Conservation (phyloP, 2,329 filamentous ascomycete species). For the Stachybotrys chlorohalonatus region DNA sequence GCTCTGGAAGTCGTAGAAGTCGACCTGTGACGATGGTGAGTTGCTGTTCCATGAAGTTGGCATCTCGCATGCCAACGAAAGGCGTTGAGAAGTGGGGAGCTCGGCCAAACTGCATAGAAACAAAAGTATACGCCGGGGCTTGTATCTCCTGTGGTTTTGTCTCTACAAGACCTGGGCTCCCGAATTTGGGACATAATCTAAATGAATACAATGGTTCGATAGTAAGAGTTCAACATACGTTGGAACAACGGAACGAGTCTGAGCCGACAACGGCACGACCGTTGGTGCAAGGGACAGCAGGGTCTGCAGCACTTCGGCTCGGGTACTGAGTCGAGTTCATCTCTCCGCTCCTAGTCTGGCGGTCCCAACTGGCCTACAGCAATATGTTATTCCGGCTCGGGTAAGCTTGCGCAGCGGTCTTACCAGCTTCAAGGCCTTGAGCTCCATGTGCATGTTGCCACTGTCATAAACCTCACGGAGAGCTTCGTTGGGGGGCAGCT, state of each 20-base stretch:
- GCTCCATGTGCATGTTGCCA: conserved; percentile 2
- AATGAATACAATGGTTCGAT: not conserved
- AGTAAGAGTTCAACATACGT: conserved; percentile 15
- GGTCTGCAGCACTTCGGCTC: not conserved
- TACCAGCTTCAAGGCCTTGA: conserved; percentile 2
- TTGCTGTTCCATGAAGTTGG: not conserved
- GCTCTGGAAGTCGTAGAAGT: conserved; percentile 44
- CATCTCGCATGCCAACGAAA: too few species aligned
- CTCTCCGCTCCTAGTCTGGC: not conserved
- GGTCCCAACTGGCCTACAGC: conserved; percentile 1
- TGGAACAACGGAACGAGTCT: conserved; percentile 32
- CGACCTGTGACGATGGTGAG: conserved; percentile 11
- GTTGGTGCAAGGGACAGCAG: conserved; percentile 1
- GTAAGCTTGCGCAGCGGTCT: not conserved
- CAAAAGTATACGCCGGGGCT: too few species aligned
- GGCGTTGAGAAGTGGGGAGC: too few species aligned
- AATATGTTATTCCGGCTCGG: not conserved
- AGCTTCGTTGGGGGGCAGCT: conserved; percentile 1
- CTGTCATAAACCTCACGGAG: not conserved
- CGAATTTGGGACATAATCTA: too few species aligned
- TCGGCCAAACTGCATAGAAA: too few species aligned
- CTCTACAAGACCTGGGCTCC: too few species aligned
- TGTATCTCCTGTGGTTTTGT: too few species aligned
- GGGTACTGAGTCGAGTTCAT: conserved; percentile 2
- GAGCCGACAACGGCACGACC: conserved; percentile 27